These are phyloP conservation scores for Daldinia vernicosa DNA, from an alignment of 495 filamentous ascomycete species.

Conservation along the genomic window DNA sequence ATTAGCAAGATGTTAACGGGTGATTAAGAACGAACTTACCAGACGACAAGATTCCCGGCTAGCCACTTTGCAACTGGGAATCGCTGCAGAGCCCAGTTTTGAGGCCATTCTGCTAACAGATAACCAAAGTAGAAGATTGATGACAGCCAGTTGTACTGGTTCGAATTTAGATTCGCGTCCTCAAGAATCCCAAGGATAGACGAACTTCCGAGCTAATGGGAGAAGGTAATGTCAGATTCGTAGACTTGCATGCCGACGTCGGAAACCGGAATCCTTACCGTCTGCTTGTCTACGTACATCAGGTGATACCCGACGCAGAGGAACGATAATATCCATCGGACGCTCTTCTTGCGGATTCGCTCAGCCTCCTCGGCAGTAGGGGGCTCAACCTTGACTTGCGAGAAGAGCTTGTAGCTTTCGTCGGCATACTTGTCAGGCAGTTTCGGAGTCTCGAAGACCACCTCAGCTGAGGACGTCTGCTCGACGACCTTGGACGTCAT, in stretches of 20 bases:
- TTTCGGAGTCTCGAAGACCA: slow-evolving; percentile 37
- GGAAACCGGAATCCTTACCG: slow-evolving; percentile 38
- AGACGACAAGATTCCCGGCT: slow-evolving; percentile 51
- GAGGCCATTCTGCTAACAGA: slow-evolving; percentile 53
- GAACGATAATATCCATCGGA: slow-evolving; percentile 55
- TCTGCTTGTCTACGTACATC: slow-evolving; percentile 59
- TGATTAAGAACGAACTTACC: slow-evolving; percentile 35
- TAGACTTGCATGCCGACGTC: neutral
- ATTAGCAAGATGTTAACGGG: neutral
- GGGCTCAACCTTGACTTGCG: slow-evolving; percentile 50
- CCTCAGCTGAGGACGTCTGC: slow-evolving; percentile 12
- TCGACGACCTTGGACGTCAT: slow-evolving; percentile 27
- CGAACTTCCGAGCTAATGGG: slow-evolving; percentile 52
- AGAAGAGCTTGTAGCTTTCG: slow-evolving; percentile 57
- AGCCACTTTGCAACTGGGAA: slow-evolving; percentile 55
- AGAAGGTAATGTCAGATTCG: neutral
- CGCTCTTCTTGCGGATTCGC: slow-evolving; percentile 51
- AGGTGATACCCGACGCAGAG: slow-evolving; percentile 56
- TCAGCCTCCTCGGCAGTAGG: slow-evolving; percentile 51
- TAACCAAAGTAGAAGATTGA: slow-evolving; percentile 44
- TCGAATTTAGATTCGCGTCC: slow-evolving; percentile 43
- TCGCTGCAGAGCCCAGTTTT: slow-evolving; percentile 54
- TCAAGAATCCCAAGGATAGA: slow-evolving; percentile 47
- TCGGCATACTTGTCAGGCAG: slow-evolving; percentile 53
- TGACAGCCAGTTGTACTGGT: slow-evolving; percentile 47